phyloP scores from a whole-genome alignment of 2,329 filamentous ascomycete genomes.

The Verticillium albo-atrum region DNA sequence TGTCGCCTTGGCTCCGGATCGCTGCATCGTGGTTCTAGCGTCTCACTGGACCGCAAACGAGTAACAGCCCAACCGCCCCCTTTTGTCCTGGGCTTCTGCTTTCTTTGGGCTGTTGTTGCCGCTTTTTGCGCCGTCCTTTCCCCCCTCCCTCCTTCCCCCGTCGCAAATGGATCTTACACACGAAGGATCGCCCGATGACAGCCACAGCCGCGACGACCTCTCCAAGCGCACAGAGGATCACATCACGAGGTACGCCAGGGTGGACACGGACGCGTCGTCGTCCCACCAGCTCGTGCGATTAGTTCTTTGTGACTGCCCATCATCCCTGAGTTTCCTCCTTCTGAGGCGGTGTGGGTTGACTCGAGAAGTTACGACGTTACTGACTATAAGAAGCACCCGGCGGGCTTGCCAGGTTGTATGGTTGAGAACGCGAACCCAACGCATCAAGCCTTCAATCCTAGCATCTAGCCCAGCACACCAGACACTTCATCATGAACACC shows the following conservation, averaged over 20 bases:
- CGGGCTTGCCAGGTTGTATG: neutral
- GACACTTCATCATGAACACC: slow-evolving; percentile 4
- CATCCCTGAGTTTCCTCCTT: neutral
- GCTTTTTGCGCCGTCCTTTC: neutral
- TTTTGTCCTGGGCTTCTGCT: neutral
- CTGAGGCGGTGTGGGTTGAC: neutral
- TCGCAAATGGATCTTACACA: neutral
- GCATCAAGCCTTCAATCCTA: neutral
- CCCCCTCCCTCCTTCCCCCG: too few species aligned
- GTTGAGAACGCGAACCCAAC: neutral
- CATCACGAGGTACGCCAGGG: neutral
- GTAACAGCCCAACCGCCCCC: neutral
- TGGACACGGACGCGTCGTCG: neutral
- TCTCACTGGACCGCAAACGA: neutral
- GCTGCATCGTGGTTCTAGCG: neutral
- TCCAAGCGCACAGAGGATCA: neutral
- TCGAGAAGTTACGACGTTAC: neutral
- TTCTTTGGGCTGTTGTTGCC: neutral
- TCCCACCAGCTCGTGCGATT: neutral
- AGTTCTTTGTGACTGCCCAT: neutral
- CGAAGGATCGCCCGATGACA: neutral
- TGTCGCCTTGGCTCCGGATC: neutral
- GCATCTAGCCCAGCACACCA: neutral
- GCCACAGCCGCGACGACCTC: neutral
- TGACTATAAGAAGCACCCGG: neutral